Evolutionary conservation across 106 monocot genomes (phyloP), one percentile per base, ranked within the genome.

Genomic region (Phalaenopsis aphrodite): DNA sequence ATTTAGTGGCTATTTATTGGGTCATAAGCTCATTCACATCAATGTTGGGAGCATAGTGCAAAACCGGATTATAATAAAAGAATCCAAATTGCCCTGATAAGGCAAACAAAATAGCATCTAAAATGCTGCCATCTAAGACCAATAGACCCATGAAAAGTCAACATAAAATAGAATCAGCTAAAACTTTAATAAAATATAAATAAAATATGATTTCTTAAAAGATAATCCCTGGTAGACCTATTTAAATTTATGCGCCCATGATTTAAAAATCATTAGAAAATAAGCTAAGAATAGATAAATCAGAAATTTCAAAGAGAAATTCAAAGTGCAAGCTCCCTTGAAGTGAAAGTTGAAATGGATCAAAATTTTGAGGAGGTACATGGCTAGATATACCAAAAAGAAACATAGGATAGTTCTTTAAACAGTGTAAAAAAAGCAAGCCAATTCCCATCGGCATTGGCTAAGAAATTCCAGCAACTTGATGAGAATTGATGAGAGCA

Each of bases 261-360:
- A 19, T 45, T 36, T 74, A 43, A 74, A 43, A 74, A 42, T 45
- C 5, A 43, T 3, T 42, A 74, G 18, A n/a, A 45, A 74, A 43
- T 74, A 42, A 74, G 74, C 43, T 43, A 74, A 74, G 19, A 74
- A 45, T 3, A 43, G 19, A 69, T 69, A 38, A 39, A 69, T 69
- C 39, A 69, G 45, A 74, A 38, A 69, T 61, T 30, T 69, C 12
- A 69, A 3, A 30, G 39, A 69, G 69, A 3, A 74, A 43, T 41
- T 14, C 7, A 42, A 43, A 42, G 41, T 10, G 14, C 4, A 5
- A 11, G 2, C 41, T n/a, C 4, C 41, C 36, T 5, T 11, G 42
- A 11, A 9, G 15, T 72, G 41, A 7, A 72, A 39, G 17, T 42
- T 15, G 41, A 72, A 72, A 72, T 72, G 41, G 30, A 72, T 42